These are phyloP conservation scores for Lachnellula hyalina DNA, from an alignment of 2,329 filamentous ascomycete genomes.

Conservation along the genomic window DNA sequence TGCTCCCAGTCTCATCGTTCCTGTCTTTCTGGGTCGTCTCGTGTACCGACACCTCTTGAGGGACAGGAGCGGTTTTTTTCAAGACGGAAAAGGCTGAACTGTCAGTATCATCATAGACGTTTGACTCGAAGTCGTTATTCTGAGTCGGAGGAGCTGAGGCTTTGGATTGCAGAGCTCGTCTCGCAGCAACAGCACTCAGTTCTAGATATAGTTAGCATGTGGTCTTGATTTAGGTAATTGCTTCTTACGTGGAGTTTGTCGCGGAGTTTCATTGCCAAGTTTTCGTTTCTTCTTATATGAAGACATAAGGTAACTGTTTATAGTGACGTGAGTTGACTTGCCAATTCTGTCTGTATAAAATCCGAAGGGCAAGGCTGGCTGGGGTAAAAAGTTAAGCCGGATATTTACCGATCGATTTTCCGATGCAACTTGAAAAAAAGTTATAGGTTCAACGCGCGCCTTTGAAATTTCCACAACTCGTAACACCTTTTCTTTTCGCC, in stretches of 20 bases:
- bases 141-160: neutral
- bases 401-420: slow-evolving; percentile 4
- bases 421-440: slow-evolving; percentile 11
- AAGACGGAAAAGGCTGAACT: neutral
- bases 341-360: neutral
- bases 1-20: neutral
- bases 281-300: slow-evolving; percentile 39
- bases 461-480: slow-evolving; percentile 16
- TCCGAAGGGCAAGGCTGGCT: neutral
- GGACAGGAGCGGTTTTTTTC: neutral
- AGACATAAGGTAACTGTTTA: slow-evolving; percentile 17
- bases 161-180: slow-evolving; percentile 17
- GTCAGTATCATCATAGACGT: neutral
- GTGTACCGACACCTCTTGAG: neutral
- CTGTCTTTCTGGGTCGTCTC: neutral
- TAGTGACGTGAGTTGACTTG: neutral
- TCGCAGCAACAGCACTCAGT: slow-evolving; percentile 29
- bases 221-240: neutral
- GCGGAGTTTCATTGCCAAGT: slow-evolving; percentile 30
- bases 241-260: slow-evolving; percentile 33
- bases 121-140: slow-evolving; percentile 6
- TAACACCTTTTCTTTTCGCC: neutral
- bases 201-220: slow-evolving; percentile 20
- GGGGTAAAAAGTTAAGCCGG: slow-evolving; percentile 1
- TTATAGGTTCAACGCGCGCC: slow-evolving; percentile 8